A percentile compares a stretch with the other conserved stretches of the same genome.
Conservation (phyloP, 192 early-diverging fungal genomes). For the Backusella mclennaniae region DNA sequence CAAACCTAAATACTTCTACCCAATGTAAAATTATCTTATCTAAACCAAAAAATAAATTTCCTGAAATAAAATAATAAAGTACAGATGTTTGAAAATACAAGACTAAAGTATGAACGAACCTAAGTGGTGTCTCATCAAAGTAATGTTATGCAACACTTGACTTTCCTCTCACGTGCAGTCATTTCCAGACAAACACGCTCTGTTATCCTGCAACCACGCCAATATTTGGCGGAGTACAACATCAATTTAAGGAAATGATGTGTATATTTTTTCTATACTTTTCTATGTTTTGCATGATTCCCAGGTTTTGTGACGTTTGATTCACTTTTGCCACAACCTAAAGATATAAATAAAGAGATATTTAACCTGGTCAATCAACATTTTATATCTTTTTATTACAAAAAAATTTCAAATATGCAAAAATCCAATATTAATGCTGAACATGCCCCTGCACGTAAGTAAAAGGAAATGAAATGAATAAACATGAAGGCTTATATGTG, state of each 20-base stretch:
- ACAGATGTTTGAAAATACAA: neutral
- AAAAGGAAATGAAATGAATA: neutral
- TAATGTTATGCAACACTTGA: neutral
- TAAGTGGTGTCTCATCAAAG: neutral
- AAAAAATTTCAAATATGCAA: neutral
- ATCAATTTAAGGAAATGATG: neutral
- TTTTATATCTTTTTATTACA: neutral
- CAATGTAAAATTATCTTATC: neutral
- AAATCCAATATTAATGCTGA: neutral
- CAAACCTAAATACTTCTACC: neutral
- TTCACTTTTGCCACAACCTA: conserved; percentile 5
- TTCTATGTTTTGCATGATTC: neutral
- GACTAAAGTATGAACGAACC: no score
- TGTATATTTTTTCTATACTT: neutral
- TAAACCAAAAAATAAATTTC: neutral
- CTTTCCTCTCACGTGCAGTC: neutral
- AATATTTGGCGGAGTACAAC: neutral
- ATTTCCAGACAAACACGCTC: neutral
- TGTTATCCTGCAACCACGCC: neutral
- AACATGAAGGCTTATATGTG: neutral
- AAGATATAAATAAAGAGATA: neutral
- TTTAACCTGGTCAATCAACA: neutral
- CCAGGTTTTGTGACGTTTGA: conserved; percentile 8
- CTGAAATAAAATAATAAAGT: neutral
- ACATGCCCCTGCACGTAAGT: conserved; percentile 1